These are phyloP conservation scores for Lophiotrema nucula DNA, from an alignment of 495 filamentous ascomycete genomes.

Conservation along the genomic window DNA sequence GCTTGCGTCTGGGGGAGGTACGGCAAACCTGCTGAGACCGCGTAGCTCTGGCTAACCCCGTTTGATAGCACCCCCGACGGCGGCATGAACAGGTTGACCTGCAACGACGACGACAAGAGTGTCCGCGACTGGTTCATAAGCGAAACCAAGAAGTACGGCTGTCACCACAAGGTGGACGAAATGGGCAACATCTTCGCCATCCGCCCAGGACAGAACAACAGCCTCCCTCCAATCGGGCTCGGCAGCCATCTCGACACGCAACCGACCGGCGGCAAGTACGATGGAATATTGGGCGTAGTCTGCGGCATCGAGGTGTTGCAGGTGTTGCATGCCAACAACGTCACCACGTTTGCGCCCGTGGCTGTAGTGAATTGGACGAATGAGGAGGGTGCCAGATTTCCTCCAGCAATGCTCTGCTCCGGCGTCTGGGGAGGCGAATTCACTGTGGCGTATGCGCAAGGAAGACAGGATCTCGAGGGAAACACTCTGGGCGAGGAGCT, in stretches of 20 bases:
- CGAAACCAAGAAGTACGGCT: constrained; percentile 13
- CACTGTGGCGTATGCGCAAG: constrained; percentile 2
- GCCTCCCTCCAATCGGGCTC: constrained; percentile 11
- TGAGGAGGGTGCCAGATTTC: constrained; percentile 24
- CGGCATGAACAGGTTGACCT: constrained; percentile 17
- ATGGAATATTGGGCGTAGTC: constrained; percentile 20
- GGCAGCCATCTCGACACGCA: constrained; percentile 15
- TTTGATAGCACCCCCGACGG: constrained; percentile 10
- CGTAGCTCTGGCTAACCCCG: background rate
- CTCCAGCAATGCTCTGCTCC: constrained; percentile 11
- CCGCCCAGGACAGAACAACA: constrained; percentile 19
- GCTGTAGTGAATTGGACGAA: constrained; percentile 23
- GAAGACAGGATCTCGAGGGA: constrained; percentile 1
- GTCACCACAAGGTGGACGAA: constrained; percentile 13
- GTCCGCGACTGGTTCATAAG: constrained; percentile 22
- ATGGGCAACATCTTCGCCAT: constrained; percentile 26
- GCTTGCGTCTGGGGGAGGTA: constrained; percentile 17
- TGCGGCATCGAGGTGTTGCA: constrained; percentile 12
- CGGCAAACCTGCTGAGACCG: background rate
- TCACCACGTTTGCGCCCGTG: constrained; percentile 16
- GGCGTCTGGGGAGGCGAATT: constrained; percentile 16
- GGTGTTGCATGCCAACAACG: constrained; percentile 3
- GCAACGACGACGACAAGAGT: constrained; percentile 14
- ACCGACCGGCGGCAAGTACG: constrained; percentile 17
- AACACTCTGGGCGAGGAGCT: constrained; percentile 7